Conservation (phyloP, 1,284 basidiomycete species). For the Phellopilus nigrolimitatus region DNA sequence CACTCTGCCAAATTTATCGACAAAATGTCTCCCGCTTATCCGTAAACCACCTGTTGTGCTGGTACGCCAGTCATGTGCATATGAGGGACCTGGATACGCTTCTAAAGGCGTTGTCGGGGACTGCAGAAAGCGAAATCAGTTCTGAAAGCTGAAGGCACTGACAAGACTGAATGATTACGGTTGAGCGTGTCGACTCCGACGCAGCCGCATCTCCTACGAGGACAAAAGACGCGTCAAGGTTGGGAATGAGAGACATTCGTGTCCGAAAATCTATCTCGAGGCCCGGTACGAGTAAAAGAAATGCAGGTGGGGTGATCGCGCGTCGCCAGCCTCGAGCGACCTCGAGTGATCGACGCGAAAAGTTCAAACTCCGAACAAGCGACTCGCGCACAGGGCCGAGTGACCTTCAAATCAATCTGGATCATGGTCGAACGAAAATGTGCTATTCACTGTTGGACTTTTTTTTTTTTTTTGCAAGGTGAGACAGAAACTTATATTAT, state of each 20-base stretch:
- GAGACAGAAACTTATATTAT: no score
- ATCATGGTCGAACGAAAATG: no score
- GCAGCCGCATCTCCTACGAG: slow-evolving; percentile 3
- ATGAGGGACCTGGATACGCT: slow-evolving; percentile 31
- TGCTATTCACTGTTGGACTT: no score
- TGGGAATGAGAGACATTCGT: background rate
- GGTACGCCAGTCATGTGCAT: slow-evolving; percentile 71
- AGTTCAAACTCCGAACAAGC: no score
- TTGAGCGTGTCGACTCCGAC: background rate
- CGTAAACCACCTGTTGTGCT: slow-evolving; percentile 54
- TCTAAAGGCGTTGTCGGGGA: background rate
- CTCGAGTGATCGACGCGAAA: no score
- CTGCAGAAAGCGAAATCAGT: background rate
- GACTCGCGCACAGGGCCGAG: no score
- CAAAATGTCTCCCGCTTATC: slow-evolving; percentile 66
- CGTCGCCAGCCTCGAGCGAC: no score
- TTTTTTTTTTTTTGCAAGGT: no score
- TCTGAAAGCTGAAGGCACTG: background rate
- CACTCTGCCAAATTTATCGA: slow-evolving; percentile 73
- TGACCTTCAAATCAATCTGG: no score
- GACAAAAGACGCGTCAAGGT: slow-evolving; percentile 18
- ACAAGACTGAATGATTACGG: background rate
- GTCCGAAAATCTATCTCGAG: no score
- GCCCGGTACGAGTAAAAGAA: no score
- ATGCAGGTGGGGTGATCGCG: no score